A percentile compares a stretch with the other conserved stretches of the same genome.
Evolutionary conservation across 2,329 filamentous ascomycete genomes (phyloP).

Genomic region (Neoarthrinium moseri): DNA sequence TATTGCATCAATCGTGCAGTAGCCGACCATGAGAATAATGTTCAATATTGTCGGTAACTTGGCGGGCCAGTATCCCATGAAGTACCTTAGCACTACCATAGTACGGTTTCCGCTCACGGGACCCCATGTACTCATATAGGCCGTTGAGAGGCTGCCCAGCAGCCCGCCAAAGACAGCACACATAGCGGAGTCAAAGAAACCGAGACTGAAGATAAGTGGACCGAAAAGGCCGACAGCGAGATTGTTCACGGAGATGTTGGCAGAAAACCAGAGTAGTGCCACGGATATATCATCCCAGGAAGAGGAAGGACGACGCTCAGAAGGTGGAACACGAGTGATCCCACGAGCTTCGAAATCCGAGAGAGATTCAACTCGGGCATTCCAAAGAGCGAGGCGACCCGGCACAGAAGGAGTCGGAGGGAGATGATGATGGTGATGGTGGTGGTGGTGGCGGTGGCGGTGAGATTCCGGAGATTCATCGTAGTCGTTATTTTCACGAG

Average conservation of each 20-base stretch:
- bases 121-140: constrained; percentile 27
- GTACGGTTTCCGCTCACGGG: constrained; percentile 25
- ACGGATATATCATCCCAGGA: neutral
- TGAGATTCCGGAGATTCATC: too few relatives aligned
- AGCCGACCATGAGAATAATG: constrained; percentile 29
- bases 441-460: too few relatives aligned
- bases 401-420: neutral
- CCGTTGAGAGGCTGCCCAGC: constrained; percentile 22
- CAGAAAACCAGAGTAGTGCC: constrained; percentile 41
- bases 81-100: constrained; percentile 26
- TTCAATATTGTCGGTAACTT: constrained; percentile 27
- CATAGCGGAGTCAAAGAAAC: constrained; percentile 22
- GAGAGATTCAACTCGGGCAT: constrained; percentile 1
- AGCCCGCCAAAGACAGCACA: constrained; percentile 25
- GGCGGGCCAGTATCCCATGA: constrained; percentile 32
- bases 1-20: constrained; percentile 58
- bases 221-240: constrained; percentile 30
- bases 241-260: constrained; percentile 43
- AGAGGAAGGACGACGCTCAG: constrained; percentile 28
- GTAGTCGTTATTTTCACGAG: too few relatives aligned
- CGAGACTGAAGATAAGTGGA: constrained; percentile 25
- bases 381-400: neutral
- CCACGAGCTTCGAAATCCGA: constrained; percentile 34
- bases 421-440: neutral
- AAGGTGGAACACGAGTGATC: constrained; percentile 35